Evolutionary conservation across 352 stramenopile genomes (phyloP), one percentile per base, ranked within the genome.

Genomic region (Phytophthora parvispora): DNA sequence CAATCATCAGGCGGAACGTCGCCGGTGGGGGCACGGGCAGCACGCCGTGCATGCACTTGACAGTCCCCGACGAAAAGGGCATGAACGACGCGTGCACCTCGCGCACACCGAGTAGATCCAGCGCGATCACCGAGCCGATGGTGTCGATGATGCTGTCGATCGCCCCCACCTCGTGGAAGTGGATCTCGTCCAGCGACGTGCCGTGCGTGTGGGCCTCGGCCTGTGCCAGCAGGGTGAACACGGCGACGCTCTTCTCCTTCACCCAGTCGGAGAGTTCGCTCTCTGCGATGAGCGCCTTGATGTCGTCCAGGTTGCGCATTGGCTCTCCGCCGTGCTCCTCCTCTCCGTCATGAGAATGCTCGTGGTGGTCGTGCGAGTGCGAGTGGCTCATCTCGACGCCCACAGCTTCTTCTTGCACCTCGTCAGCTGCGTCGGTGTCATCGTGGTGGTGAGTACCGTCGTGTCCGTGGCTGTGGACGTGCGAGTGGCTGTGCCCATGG

Each of bases 81-180:
- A 97, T 60, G 20, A 88, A 81, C 12, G 90, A 93, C 54, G 75
- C 89, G 67, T 93, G 92, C 29, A 98, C 92, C 38, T 97, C 73
- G 42, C 95, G 85, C 3, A 99, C 93, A 28, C 87, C 90, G 6
- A 99, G 81, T 62, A 98, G 57, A 73, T 99, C 87, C 25, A 99
- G 75, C 1, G 96, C 97, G 10, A 99, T 68, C 31, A 99, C 84
- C 1, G 92, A 97, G 1, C 97, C 97, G 45, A 99, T 93, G 7
- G 97, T 99, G 78, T 99, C 97, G 25, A 99, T 84, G 75, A 99
- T 99, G 64, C 92, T 98, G 84, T 99, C 97, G 66, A 99, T 97
- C 18, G 97, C 95, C 24, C 97, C 97, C 6, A 99, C 97, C 78
- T 99, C 97, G 75, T 99, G 97, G 78, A 99, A 99, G 74, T 99